A percentile compares a stretch with the other conserved stretches of the same genome.
These are phyloP conservation scores for Penicillium maclennaniae DNA, from an alignment of 495 filamentous ascomycete species.

Conservation along the genomic window DNA sequence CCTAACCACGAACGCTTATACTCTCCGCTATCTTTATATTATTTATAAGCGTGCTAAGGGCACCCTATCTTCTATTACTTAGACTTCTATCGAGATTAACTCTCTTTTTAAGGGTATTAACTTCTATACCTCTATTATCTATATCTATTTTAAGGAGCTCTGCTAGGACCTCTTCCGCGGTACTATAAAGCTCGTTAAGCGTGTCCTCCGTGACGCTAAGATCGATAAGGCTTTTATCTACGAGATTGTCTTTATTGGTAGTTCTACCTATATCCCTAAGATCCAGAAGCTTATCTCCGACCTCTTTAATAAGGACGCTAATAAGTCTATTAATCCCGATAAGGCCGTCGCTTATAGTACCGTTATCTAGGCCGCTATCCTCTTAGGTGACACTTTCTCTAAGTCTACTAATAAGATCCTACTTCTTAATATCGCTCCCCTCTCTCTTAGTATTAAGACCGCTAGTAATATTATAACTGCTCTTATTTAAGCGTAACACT, in stretches of 20 bases:
- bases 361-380: constrained; percentile 95
- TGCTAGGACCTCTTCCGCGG: too few species aligned
- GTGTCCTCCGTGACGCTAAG: constrained; percentile 94
- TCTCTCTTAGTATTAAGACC: constrained; percentile 97
- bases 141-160: constrained; percentile 99
- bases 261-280: constrained; percentile 97
- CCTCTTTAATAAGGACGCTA: too few species aligned
- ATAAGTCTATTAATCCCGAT: constrained; percentile 99
- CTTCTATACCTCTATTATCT: constrained; percentile 98
- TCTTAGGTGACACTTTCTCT: constrained; percentile 83
- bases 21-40: constrained; percentile 93
- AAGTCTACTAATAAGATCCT: constrained; percentile 97
- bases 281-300: constrained; percentile 81
- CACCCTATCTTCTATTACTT: constrained; percentile 91
- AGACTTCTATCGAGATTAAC: constrained; percentile 98
- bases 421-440: constrained; percentile 91
- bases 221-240: constrained; percentile 93
- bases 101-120: constrained; percentile 97
- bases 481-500: constrained; percentile 96
- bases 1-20: constrained; percentile 85
- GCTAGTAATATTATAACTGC: constrained; percentile 99
- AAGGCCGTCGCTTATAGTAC: constrained; percentile 99
- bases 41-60: constrained; percentile 99
- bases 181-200: constrained; percentile 96
- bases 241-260: constrained; percentile 97